Conservation (phyloP, 1,139 yeast genomes). For the Yarrowia galli region DNA sequence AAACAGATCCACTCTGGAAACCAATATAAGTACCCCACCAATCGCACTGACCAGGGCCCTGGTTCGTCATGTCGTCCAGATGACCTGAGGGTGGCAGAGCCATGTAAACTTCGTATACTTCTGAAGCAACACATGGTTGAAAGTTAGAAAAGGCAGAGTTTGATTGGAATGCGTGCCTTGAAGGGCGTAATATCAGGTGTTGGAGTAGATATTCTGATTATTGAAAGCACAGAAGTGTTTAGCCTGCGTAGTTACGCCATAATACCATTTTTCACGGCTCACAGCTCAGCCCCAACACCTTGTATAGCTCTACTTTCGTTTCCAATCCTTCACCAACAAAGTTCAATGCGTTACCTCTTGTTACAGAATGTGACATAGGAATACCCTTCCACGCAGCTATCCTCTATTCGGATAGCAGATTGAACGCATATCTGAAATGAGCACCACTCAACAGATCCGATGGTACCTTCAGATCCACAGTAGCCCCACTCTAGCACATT, state of each 20-base stretch:
- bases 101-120: constrained; percentile 31
- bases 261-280: background rate
- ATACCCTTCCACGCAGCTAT: background rate
- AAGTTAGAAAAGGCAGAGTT: constrained; percentile 6
- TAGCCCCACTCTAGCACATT: background rate
- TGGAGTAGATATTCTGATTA: background rate
- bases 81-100: constrained; percentile 14
- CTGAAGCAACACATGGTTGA: constrained; percentile 19
- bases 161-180: constrained; percentile 11
- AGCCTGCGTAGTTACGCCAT: background rate
- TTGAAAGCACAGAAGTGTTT: background rate
- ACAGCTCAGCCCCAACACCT: background rate
- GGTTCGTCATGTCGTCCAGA: constrained; percentile 11
- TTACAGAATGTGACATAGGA: constrained; percentile 7
- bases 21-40: background rate
- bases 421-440: background rate
- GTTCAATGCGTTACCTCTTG: constrained; percentile 28
- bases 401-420: background rate
- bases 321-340: background rate
- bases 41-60: constrained; percentile 5
- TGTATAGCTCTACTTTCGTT: background rate
- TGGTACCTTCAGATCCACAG: background rate
- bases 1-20: too few species aligned
- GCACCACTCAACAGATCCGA: background rate
- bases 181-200: background rate